Evolutionary conservation across 2,329 filamentous ascomycete genomes (phyloP).

Genomic region (Arthrobotrys pseudoclavata): DNA sequence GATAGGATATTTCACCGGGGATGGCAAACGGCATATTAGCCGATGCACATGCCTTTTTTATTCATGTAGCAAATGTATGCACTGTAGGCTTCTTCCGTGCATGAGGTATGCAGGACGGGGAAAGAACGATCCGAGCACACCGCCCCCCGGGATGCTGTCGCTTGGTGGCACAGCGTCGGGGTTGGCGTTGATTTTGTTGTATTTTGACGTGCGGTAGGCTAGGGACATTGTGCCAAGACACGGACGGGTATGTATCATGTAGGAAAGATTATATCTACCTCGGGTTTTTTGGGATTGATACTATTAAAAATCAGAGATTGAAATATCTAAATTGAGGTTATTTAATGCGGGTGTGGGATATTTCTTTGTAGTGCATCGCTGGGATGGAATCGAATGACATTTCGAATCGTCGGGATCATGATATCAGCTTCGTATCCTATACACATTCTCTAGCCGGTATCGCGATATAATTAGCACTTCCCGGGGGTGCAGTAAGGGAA

Average conservation of each 20-base stretch:
- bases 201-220: background rate
- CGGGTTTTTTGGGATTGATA: background rate
- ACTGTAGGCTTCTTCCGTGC: background rate
- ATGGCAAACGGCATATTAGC: constrained; percentile 20
- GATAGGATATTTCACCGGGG: background rate
- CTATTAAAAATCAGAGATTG: background rate
- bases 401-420: too few relatives aligned
- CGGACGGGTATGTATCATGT: too few relatives aligned
- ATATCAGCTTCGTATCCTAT: too few relatives aligned
- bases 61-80: background rate
- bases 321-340: background rate
- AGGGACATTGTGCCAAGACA: too few relatives aligned
- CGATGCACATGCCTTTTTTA: constrained; percentile 6
- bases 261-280: background rate
- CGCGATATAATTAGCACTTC: too few relatives aligned
- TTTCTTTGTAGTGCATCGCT: background rate
- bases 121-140: background rate
- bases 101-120: constrained; percentile 18
- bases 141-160: constrained; percentile 11
- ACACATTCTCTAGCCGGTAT: too few relatives aligned
- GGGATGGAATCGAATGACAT: background rate
- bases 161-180: constrained; percentile 20
- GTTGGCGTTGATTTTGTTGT: constrained; percentile 18
- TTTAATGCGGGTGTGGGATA: background rate
- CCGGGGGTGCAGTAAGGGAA: too few relatives aligned